Conservation (phyloP, 352 stramenopile genomes). For the Phytophthora ramorum region DNA sequence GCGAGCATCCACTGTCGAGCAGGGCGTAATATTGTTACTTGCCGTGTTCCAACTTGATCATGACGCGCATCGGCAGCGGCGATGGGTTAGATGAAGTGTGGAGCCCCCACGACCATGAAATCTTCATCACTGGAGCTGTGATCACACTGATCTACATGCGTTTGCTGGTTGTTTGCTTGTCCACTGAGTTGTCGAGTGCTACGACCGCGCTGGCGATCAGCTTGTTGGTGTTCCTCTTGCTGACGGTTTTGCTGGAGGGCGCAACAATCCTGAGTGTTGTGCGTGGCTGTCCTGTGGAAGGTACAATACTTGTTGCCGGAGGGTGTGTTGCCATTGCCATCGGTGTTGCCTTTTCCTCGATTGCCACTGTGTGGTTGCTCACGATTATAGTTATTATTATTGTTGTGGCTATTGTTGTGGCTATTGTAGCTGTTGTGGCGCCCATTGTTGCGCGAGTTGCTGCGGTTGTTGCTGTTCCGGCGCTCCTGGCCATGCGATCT, state of each 20-base stretch:
- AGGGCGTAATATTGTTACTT: constrained; percentile 7
- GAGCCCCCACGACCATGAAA: constrained; percentile 8
- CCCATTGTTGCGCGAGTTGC: neutral
- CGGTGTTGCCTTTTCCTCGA: too few relatives aligned
- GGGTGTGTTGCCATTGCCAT: neutral
- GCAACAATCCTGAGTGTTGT: too few relatives aligned
- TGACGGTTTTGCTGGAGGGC: neutral
- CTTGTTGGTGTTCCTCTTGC: constrained; percentile 14
- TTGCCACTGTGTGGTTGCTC: neutral
- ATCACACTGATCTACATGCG: neutral
- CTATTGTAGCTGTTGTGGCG: neutral
- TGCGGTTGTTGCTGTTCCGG: neutral
- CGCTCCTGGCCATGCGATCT: neutral
- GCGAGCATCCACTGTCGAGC: constrained; percentile 12
- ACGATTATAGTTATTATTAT: neutral
- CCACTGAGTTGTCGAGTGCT: neutral
- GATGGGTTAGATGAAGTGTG: neutral
- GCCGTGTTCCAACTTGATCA: constrained; percentile 6
- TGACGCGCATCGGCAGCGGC: neutral
- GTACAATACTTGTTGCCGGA: constrained; percentile 11
- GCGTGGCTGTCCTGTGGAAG: constrained; percentile 2
- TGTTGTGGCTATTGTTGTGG: neutral
- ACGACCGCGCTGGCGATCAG: constrained; percentile 3
- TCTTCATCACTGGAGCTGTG: constrained; percentile 7
- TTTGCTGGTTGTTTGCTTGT: neutral